Evolutionary conservation across 2,329 filamentous ascomycete species (phyloP).

Genomic region (Aureobasidium sp.): DNA sequence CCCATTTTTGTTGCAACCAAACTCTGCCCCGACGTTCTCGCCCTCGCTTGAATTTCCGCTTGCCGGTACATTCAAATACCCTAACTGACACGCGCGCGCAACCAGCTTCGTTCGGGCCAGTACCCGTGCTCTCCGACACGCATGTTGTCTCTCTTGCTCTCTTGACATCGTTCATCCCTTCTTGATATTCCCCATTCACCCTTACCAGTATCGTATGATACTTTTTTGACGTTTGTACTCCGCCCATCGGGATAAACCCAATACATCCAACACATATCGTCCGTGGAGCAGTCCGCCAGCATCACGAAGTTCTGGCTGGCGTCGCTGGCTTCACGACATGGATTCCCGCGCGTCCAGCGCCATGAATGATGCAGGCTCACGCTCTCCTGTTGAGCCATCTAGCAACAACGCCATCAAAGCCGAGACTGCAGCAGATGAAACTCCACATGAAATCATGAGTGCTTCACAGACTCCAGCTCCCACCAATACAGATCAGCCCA

Average conservation of each 20-base stretch:
- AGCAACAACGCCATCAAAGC: neutral
- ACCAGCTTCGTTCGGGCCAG: conserved; percentile 5
- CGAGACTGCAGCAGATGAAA: neutral
- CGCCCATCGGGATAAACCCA: neutral
- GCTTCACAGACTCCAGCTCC: conserved; percentile 10
- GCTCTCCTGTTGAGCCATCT: neutral
- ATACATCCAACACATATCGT: neutral
- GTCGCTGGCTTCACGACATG: conserved; percentile 5
- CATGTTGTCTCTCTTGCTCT: conserved; percentile 9
- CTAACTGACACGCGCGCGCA: conserved; percentile 11
- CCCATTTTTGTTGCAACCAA: neutral
- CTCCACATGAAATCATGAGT: conserved; percentile 9
- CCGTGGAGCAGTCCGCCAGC: conserved; percentile 2
- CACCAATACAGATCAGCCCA: neutral
- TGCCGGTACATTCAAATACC: conserved; percentile 9
- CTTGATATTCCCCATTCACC: neutral
- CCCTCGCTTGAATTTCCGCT: conserved; percentile 13
- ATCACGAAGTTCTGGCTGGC: conserved; percentile 3
- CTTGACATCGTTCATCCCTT: neutral
- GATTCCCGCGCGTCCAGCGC: conserved; percentile 9
- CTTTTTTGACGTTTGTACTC: neutral
- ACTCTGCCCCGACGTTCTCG: conserved; percentile 7
- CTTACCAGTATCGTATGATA: neutral
- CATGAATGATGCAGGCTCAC: conserved; percentile 9
- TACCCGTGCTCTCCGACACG: conserved; percentile 15